Evolutionary conservation across 768 basidiomycete genomes (phyloP).

Genomic region (Hortiboletus campestris): DNA sequence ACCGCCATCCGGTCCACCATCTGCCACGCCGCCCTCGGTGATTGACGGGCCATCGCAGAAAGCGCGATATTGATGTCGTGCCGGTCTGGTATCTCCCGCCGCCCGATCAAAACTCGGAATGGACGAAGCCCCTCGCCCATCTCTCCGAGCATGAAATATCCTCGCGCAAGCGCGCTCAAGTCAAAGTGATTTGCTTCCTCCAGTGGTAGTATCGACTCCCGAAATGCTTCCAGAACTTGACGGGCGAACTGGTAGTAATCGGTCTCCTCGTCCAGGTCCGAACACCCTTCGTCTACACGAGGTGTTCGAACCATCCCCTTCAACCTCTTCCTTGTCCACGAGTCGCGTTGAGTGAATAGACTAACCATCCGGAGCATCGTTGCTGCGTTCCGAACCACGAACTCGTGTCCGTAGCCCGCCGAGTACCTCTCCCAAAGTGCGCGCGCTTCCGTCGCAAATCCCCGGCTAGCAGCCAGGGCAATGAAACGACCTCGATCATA

Average conservation of each 20-base stretch:
- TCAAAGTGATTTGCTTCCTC: constrained; percentile 44
- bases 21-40: constrained; percentile 44
- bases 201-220: constrained; percentile 44
- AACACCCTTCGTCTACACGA: neutral
- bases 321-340: constrained; percentile 15
- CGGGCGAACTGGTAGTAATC: constrained; percentile 39
- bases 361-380: constrained; percentile 44
- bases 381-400: constrained; percentile 45
- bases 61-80: constrained; percentile 67
- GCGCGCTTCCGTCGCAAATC: constrained; percentile 49
- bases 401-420: constrained; percentile 36
- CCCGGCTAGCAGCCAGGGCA: constrained; percentile 40
- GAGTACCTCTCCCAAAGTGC: constrained; percentile 58
- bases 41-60: constrained; percentile 47
- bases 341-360: constrained; percentile 34
- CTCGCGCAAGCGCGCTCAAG: constrained; percentile 62
- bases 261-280: constrained; percentile 2
- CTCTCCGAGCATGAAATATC: constrained; percentile 55
- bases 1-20: constrained; percentile 53
- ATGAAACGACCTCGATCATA: constrained; percentile 52
- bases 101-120: constrained; percentile 45
- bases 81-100: constrained; percentile 55
- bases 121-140: constrained; percentile 45
- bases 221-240: constrained; percentile 46
- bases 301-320: neutral